A percentile compares a stretch with the other conserved stretches of the same genome.
These are phyloP conservation scores for Ceratocystis lukuohia DNA, from an alignment of 2,329 filamentous ascomycete genomes.

Conservation along the genomic window DNA sequence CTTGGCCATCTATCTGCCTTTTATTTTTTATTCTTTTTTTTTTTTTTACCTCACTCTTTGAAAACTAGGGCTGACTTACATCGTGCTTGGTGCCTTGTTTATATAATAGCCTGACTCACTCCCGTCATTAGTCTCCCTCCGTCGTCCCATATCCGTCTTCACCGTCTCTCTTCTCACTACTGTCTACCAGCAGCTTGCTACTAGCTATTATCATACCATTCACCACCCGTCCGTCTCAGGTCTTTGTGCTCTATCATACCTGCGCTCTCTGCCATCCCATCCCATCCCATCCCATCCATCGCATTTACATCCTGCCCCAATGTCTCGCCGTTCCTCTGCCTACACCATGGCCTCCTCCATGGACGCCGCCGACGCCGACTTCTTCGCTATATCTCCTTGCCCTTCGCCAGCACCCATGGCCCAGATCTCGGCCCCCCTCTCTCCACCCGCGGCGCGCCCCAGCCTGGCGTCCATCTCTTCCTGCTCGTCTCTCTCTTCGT, in stretches of 20 bases:
- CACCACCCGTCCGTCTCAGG: too few relatives aligned
- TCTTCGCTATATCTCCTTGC: slow-evolving; percentile 18
- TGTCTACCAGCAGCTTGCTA: not conserved
- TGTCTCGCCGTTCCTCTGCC: slow-evolving; percentile 14
- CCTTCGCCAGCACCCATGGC: not conserved
- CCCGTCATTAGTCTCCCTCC: not conserved
- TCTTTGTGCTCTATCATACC: too few relatives aligned
- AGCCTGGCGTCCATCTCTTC: not conserved
- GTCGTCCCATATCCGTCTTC: not conserved
- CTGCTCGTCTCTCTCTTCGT: slow-evolving; percentile 13
- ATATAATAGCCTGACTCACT: not conserved
- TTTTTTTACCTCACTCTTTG: not conserved
- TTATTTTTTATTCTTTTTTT: not conserved
- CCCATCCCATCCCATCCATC: not conserved
- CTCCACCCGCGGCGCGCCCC: not conserved
- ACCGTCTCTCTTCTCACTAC: not conserved
- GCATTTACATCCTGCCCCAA: not conserved
- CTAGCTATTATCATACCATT: not conserved
- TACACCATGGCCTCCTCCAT: slow-evolving; percentile 9
- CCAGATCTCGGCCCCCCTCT: not conserved
- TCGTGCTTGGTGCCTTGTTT: not conserved
- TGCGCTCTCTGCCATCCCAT: not conserved
- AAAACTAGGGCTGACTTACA: slow-evolving; percentile 1
- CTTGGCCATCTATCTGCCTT: not conserved
- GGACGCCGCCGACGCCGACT: slow-evolving; percentile 13